Evolutionary conservation across 495 filamentous ascomycete genomes (phyloP).

Genomic region (Choiromyces venosus): DNA sequence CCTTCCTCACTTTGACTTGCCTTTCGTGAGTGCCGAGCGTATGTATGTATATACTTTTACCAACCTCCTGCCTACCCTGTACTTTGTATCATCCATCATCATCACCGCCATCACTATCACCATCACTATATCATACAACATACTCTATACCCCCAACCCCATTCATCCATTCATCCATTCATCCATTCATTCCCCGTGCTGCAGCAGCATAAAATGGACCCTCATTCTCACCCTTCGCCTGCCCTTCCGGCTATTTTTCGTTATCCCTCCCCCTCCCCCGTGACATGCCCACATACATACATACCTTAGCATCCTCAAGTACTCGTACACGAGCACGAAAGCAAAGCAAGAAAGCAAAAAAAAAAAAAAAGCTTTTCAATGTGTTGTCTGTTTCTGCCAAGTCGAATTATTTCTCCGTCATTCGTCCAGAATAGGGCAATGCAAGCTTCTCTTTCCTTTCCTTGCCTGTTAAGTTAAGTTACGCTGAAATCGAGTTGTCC

Average conservation of each 20-base stretch:
- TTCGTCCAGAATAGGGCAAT: not conserved
- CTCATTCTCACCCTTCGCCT: not conserved
- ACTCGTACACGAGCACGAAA: not conserved
- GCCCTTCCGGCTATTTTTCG: not conserved
- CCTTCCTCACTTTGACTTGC: conserved; percentile 3
- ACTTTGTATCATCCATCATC: not conserved
- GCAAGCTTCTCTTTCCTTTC: not conserved
- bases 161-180: not conserved
- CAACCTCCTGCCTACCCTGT: not conserved
- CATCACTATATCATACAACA: not conserved
- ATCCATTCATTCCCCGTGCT: not conserved
- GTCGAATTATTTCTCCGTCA: not conserved
- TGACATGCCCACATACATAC: conserved; percentile 1
- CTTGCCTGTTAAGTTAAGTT: not conserved
- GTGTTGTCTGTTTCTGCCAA: not conserved
- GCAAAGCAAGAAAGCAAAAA: not conserved
- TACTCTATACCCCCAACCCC: not conserved
- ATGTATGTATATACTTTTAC: conserved; percentile 1
- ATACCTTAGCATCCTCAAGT: not conserved
- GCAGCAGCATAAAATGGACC: not conserved
- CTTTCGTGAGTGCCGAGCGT: not conserved
- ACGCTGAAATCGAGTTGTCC: not conserved
- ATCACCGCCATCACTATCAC: not conserved
- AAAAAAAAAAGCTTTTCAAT: not conserved
- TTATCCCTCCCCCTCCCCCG: not conserved